Percentiles rank a stretch among this genome's conserved stretches.
These are phyloP conservation scores for Oenanthe javanica DNA, from an alignment of 140 eudicot species.

Conservation along the genomic window DNA sequence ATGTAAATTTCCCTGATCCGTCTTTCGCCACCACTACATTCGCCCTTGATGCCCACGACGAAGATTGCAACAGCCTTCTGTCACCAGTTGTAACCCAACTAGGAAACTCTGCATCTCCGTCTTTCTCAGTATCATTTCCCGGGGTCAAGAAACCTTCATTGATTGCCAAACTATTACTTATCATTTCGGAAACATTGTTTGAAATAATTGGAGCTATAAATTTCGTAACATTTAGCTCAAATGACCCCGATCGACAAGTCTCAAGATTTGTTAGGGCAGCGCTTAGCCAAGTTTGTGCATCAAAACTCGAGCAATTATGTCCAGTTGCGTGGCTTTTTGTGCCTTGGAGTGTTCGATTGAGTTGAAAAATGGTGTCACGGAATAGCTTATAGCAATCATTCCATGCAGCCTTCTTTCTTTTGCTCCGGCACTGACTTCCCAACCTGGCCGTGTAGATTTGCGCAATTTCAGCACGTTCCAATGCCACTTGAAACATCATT, in stretches of 20 bases:
- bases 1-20: conserved; percentile 48
- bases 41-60: conserved; percentile 25
- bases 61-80: conserved; percentile 49
- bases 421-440: conserved; percentile 35
- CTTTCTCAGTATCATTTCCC: conserved; percentile 14
- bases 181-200: conserved; percentile 51
- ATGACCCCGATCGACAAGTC: conserved; percentile 61
- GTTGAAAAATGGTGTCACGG: conserved; percentile 42
- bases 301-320: conserved; percentile 34
- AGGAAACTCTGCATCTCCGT: conserved; percentile 50
- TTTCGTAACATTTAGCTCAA: conserved; percentile 47
- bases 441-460: conserved; percentile 32
- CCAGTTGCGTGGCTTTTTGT: background rate
- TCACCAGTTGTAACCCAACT: conserved; percentile 47
- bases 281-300: conserved; percentile 82
- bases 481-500: conserved; percentile 37
- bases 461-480: conserved; percentile 42
- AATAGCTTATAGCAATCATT: conserved; percentile 50
- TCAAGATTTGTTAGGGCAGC: conserved; percentile 71
- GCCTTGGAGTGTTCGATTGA: conserved; percentile 49
- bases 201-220: conserved; percentile 39
- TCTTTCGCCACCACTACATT: conserved; percentile 76
- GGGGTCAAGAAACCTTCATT: conserved; percentile 16
- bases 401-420: conserved; percentile 52
- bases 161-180: conserved; percentile 61